Percentiles rank a stretch among this genome's conserved stretches.
Conservation (phyloP, 108 stramenopile genomes). For the Cylindrotheca fusiformis region DNA sequence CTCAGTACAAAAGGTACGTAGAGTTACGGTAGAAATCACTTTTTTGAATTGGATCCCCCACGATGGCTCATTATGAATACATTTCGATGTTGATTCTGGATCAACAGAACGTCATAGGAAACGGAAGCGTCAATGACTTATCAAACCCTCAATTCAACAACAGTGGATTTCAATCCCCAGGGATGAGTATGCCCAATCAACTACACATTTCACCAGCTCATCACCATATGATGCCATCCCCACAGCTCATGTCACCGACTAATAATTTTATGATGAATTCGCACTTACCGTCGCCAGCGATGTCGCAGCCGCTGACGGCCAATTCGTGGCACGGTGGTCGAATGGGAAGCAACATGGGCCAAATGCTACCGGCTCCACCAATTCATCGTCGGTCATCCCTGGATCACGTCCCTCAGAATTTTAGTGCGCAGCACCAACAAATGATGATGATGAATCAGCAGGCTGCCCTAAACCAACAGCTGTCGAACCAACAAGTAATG, state of each 20-base stretch:
- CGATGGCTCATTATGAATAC: no score
- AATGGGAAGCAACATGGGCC: conserved; percentile 10
- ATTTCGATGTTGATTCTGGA: no score
- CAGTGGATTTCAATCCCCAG: conserved; percentile 10
- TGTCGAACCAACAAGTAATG: conserved; percentile 20
- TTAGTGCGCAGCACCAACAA: conserved; percentile 11
- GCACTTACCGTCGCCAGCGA: conserved; percentile 11
- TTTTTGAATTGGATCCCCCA: no score
- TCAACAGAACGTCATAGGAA: not conserved
- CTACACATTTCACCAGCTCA: not conserved
- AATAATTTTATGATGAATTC: conserved; percentile 12
- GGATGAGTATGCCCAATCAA: conserved; percentile 1
- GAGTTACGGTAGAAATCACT: not conserved
- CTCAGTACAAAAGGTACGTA: conserved; percentile 28
- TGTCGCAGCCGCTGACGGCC: conserved; percentile 21
- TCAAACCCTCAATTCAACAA: not conserved
- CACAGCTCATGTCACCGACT: conserved; percentile 7
- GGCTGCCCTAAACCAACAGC: conserved; percentile 19
- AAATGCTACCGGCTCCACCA: conserved; percentile 18
- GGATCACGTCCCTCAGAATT: conserved; percentile 3
- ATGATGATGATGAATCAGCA: conserved; percentile 22
- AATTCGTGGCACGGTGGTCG: conserved; percentile 6
- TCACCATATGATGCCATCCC: not conserved
- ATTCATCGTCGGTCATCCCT: conserved; percentile 1
- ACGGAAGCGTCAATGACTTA: not conserved